These are phyloP conservation scores for Mrakia frigida DNA, from an alignment of 768 basidiomycete species.

Conservation along the genomic window DNA sequence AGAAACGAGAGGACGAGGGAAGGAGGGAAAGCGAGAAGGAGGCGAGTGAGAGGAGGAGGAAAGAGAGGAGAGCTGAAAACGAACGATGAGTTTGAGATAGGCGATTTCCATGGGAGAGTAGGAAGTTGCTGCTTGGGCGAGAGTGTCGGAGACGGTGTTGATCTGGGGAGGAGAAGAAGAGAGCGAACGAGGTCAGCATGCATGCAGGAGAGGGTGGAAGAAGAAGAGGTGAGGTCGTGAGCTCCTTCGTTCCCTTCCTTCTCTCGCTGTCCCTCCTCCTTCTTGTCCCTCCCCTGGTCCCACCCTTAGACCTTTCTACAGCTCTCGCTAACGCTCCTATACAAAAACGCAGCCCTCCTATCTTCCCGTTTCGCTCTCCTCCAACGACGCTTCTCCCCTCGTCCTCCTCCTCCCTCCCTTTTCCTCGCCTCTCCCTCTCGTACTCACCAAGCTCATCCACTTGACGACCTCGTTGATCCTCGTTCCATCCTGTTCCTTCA, in stretches of 20 bases:
- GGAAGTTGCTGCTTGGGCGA: slow-evolving; percentile 78
- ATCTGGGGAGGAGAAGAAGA: slow-evolving; percentile 51
- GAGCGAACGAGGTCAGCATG: not conserved
- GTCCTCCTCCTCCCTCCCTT: no score
- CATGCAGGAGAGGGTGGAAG: not conserved
- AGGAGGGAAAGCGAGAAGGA: not conserved
- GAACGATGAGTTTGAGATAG: slow-evolving; percentile 75
- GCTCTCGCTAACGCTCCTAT: no score
- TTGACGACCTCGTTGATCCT: no score
- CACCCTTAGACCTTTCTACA: no score
- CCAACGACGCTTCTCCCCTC: no score
- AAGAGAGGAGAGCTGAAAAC: slow-evolving; percentile 38
- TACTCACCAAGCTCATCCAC: no score
- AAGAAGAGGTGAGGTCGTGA: slow-evolving; percentile 2
- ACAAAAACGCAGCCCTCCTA: no score
- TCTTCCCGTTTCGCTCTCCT: not conserved
- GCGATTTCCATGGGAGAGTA: slow-evolving; percentile 72
- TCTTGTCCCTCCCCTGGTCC: no score
- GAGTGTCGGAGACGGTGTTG: slow-evolving; percentile 71
- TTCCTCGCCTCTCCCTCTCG: no score
- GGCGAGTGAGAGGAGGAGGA: not conserved
- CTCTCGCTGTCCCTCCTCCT: no score
- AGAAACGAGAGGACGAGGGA: not conserved
- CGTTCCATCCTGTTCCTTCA: no score
- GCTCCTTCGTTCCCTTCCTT: not conserved